Percentiles rank a stretch among this genome's conserved stretches.
phyloP scores from a whole-genome alignment of 371 early-diverging fungal species.

The Mucor velutinosus region DNA sequence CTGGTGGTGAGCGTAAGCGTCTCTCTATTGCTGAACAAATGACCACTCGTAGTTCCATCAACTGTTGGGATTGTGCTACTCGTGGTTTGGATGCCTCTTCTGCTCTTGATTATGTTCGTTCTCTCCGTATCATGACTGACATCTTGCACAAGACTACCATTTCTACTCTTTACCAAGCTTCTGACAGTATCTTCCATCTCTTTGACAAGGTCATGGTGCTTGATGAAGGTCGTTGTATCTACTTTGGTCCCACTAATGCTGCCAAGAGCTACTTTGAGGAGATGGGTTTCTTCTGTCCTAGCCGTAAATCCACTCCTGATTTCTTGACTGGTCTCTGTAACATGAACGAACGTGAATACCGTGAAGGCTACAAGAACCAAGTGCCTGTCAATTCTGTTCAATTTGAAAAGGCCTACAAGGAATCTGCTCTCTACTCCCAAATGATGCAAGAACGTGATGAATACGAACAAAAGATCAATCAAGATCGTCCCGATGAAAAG shows the following conservation, averaged over 20 bases:
- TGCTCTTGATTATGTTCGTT: conserved; percentile 68
- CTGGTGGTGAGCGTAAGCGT: conserved; percentile 80
- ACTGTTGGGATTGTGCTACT: conserved; percentile 79
- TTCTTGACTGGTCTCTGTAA: conserved; percentile 76
- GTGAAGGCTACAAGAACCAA: conserved; percentile 54
- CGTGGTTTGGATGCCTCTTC: conserved; percentile 85
- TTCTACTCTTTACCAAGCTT: conserved; percentile 65
- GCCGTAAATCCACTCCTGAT: conserved; percentile 79
- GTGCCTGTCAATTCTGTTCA: conserved; percentile 54
- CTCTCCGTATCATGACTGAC: conserved; percentile 60
- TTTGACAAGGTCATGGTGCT: conserved; percentile 71
- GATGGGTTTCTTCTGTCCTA: conserved; percentile 69
- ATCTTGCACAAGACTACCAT: conserved; percentile 60
- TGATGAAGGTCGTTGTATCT: conserved; percentile 65
- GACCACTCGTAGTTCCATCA: conserved; percentile 62
- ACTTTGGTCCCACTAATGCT: conserved; percentile 58
- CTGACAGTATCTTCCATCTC: conserved; percentile 63
- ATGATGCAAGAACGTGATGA: conserved; percentile 47
- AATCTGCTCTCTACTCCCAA: conserved; percentile 34
- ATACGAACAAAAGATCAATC: conserved; percentile 45
- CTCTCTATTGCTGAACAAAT: conserved; percentile 78
- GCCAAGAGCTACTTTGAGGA: conserved; percentile 57
- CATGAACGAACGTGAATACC: conserved; percentile 61
- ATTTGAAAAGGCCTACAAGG: conserved; percentile 55
- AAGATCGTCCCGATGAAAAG: conserved; percentile 45